Base-by-base conservation (phyloP, 208 protist species). In the Trypanosoma avium region DNA sequence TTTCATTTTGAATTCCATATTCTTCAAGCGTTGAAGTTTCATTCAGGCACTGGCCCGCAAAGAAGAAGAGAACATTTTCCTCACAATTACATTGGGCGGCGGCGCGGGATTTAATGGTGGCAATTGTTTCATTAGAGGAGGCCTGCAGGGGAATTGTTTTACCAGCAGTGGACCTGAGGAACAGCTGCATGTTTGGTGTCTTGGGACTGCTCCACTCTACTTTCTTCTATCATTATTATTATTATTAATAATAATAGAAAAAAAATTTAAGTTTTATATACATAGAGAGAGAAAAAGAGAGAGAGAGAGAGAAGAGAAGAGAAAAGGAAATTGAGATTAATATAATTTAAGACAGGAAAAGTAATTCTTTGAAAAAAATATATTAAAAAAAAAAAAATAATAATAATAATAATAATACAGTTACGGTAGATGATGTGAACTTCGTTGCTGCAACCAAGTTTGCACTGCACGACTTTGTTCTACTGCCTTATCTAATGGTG, bases 1-100 rank as follows among this genome's bases (percentile, higher is more conserved):
- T 89, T 75, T 94, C 92, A 48, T 73, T 67, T 48, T 89, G 70
- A 29, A 96, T 79, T 32, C 77, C 70, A 77, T 86, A 95, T 32
- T 81, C 70, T 45, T 78, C 77, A 47, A 97, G 79, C 27, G 81
- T 64, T 43, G 67, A 75, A 53, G 74, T 75, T 49, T 97, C 92
- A 26, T 86, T 82, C 46, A 97, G 88, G 78, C 85, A 86, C 53
- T 72, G 81, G 72, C 93, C 93, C 35, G 70, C 93, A 73, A 92
- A 97, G 91, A 90, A 94, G 56, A 73, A 88, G 60, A 95, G 88
- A 71, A 80, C 87, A 52, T 82, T n/a, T n/a, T n/a, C n/a, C n/a
- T n/a, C n/a, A n/a, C n/a, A n/a, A n/a, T n/a, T n/a, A n/a, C n/a
- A n/a, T n/a, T n/a, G n/a, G n/a, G n/a, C n/a, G n/a, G n/a, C n/a